Base-by-base conservation (phyloP, 805 yeast genomes). In the Nakazawaea siamensis region DNA sequence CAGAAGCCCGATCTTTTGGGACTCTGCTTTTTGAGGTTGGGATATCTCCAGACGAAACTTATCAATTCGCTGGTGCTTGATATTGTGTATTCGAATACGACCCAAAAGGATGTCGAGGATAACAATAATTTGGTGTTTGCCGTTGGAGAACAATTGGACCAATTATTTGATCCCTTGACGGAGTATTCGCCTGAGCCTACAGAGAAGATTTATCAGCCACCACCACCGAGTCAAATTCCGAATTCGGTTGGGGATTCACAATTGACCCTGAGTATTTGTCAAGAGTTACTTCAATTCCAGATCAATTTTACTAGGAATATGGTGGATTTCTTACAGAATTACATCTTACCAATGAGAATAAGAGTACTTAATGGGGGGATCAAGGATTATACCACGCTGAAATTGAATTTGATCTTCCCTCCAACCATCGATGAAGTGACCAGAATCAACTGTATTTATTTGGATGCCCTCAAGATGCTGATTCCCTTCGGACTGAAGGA, bases 391-490 rank as follows among this genome's bases (percentile, higher is more conserved):
- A 76, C 84, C 1, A 76, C 82, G 2, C 55, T 78, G 2, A 74
- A 76, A 44, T 64, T 88, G 23, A 88, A 90, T 54, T 66, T 76
- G 32, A 67, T 86, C 1, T 87, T 90, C 50, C 97, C 97, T 2
- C 97, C 97, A 1, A 90, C 97, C 0, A 81, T 90, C 14, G 97
- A 90, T 56, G 97, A 90, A 58, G 78, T 90, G 13, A 83, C 94
- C 9, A 68, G 97, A 49, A 79, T 90, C 26, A 88, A 88, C 51
- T 84, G 95, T 50, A 76, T 90, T 4, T 74, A 85, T 39, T 70
- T 82, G 42, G 94, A 82, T 45, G 74, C 92, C 16, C 57, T 90
- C 37, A 72, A 73, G 39, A 55, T 69, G 12, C 90, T 97, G 0
- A 49, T 62, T 2, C 73, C 78, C 0, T 73, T 55, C 50, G 96